Conservation (phyloP, 2,329 filamentous ascomycete species). For the Alternaria consortialis region DNA sequence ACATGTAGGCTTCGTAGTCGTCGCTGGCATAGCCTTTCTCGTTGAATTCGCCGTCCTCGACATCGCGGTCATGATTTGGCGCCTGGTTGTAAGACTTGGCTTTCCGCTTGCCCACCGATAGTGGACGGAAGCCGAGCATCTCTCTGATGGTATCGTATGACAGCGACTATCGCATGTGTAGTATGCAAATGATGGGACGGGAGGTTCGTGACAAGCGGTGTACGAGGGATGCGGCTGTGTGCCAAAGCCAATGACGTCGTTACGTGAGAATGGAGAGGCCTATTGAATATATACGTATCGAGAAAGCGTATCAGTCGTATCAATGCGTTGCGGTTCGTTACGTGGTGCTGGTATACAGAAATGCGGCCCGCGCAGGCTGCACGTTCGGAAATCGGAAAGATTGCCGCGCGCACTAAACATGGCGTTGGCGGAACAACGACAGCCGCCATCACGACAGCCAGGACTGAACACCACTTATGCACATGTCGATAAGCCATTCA, state of each 20-base stretch:
- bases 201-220: neutral
- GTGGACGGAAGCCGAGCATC: constrained; percentile 51
- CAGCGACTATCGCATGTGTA: constrained; percentile 13
- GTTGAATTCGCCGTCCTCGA: constrained; percentile 45
- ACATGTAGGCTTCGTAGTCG: constrained; percentile 45
- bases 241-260: neutral
- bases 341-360: constrained; percentile 1
- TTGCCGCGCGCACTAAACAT: constrained; percentile 17
- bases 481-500: too few species aligned
- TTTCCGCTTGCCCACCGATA: constrained; percentile 51
- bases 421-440: constrained; percentile 18
- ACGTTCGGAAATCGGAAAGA: constrained; percentile 13
- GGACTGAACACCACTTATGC: neutral
- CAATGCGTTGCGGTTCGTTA: constrained; percentile 11
- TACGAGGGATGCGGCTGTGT: neutral
- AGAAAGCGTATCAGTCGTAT: constrained; percentile 11
- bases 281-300: neutral
- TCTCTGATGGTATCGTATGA: neutral
- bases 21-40: constrained; percentile 54
- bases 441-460: neutral
- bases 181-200: neutral
- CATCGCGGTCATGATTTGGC: constrained; percentile 40
- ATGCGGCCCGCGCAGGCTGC: neutral
- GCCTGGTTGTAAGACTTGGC: constrained; percentile 43
- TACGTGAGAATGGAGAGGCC: neutral